A percentile compares a stretch with the other conserved stretches of the same genome.
phyloP scores from a whole-genome alignment of 208 protist genomes.

The Strigomonas galati region DNA sequence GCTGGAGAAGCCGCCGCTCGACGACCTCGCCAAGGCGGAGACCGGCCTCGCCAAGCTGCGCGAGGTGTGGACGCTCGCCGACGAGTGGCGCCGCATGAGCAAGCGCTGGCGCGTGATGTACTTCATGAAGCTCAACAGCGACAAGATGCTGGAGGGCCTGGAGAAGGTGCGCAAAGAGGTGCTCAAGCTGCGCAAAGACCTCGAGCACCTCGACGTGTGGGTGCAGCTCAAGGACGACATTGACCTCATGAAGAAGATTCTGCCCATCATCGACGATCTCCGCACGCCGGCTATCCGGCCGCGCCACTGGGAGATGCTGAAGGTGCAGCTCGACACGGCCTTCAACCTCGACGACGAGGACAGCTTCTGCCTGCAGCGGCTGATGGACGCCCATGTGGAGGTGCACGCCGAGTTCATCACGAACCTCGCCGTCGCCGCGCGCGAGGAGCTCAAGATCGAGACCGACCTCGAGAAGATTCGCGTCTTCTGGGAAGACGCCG shows the following conservation, averaged over 20 bases:
- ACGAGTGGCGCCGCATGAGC: conserved; percentile 90
- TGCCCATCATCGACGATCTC: conserved; percentile 97
- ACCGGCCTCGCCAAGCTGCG: conserved; percentile 83
- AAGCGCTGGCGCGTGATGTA: conserved; percentile 85
- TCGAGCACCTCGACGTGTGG: conserved; percentile 94
- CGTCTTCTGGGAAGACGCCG: conserved; percentile 87
- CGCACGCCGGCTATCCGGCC: conserved; percentile 91
- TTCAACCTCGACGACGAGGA: conserved; percentile 91
- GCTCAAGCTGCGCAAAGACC: conserved; percentile 82
- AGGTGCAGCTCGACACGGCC: conserved; percentile 85
- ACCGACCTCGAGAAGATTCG: conserved; percentile 90
- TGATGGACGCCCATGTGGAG: conserved; percentile 95
- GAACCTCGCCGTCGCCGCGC: conserved; percentile 90
- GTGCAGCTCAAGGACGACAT: conserved; percentile 92
- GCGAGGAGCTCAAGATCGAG: conserved; percentile 95
- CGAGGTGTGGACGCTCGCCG: conserved; percentile 89
- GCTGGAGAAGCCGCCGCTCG: conserved; percentile 89
- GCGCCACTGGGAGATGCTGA: conserved; percentile 93
- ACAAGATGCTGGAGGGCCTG: conserved; percentile 91
- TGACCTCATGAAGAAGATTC: conserved; percentile 93
- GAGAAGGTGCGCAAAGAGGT: conserved; percentile 81
- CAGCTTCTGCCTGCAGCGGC: conserved; percentile 91
- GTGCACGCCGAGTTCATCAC: conserved; percentile 92
- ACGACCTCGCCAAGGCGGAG: conserved; percentile 88
- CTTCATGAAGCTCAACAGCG: conserved; percentile 91